Evolutionary conservation across 129 eudicot species (phyloP).

Genomic region (Chrysanthemum seticuspe): DNA sequence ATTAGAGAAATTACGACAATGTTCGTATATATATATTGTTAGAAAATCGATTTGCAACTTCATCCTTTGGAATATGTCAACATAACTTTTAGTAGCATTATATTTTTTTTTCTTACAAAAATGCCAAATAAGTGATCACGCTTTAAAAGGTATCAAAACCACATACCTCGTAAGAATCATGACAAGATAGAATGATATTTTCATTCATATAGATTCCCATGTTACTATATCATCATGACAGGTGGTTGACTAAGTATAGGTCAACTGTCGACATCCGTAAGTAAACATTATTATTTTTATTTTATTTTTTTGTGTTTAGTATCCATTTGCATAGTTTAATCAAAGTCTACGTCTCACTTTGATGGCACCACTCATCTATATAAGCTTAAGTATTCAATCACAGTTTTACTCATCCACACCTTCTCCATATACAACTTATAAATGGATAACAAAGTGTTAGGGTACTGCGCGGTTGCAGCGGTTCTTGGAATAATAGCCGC

Average conservation of each 20-base stretch:
- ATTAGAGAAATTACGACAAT: too few relatives aligned
- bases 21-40: too few relatives aligned
- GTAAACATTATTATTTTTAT: neutral
- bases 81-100: too few relatives aligned
- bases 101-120: too few relatives aligned
- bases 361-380: constrained; percentile 11
- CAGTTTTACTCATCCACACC: constrained; percentile 18
- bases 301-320: neutral
- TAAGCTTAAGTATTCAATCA: constrained; percentile 12
- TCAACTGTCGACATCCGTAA: neutral
- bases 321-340: neutral
- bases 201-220: neutral
- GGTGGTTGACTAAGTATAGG: neutral
- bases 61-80: too few relatives aligned
- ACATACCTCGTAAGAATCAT: neutral
- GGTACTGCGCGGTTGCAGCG: constrained; percentile 20
- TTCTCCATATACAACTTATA: constrained; percentile 11
- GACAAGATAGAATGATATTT: neutral
- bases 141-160: too few relatives aligned
- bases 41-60: too few relatives aligned
- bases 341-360: constrained; percentile 8
- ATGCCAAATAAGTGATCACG: too few relatives aligned
- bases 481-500: constrained; percentile 30
- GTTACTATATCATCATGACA: neutral
- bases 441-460: constrained; percentile 25